Evolutionary conservation across 148 eudicot species (phyloP), one percentile per base, ranked within the genome.

Genomic region (Silene conica): DNA sequence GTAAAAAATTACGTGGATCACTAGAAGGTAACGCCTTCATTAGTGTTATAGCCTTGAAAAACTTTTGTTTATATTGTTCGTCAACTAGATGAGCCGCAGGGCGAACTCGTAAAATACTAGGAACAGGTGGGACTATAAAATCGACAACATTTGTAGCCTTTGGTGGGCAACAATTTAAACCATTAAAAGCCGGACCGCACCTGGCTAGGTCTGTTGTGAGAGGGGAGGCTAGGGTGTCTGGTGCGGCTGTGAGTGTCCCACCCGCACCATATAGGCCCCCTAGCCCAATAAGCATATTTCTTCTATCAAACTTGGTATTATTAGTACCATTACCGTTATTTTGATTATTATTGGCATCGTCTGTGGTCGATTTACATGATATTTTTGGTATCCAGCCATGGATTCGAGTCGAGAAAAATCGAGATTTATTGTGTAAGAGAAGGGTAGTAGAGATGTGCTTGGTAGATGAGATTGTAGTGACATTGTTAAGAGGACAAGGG

Each of bases 31-130:
- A 86, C 6, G 86, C 90, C 60, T 78, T 87, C 98, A 93, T 93
- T 63, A 89, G 84, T 45, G 91, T 78, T 8, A 91, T 38, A 3
- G 97, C 98, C 73, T 67, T 86, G 7, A 78, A 73, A 34, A 79
- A 86, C 69, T 90, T 93, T 34, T 81, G 78, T 0, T 63, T 67
- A 82, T 91, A 89, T 5, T 77, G 55, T 1, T 73, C 73, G 26
- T 84, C 87, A 0, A 79, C 91, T n/a, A 85, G 73, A 60, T 93
- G 98, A 23, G 98, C 97, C 0, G 95, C 88, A 0, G 92, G 97
- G 9, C 98, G 78, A 7, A 88, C 82, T 22, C 92, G 80, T 41
- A 81, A 21, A 46, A 75, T 15, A 12, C 41, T 72, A 0, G 87
- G 50, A 4, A 66, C 52, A 0, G 82, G 55, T 1, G 92, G 92